Evolutionary conservation across 2,329 filamentous ascomycete genomes (phyloP).

Genomic region (Xylariales sp.): DNA sequence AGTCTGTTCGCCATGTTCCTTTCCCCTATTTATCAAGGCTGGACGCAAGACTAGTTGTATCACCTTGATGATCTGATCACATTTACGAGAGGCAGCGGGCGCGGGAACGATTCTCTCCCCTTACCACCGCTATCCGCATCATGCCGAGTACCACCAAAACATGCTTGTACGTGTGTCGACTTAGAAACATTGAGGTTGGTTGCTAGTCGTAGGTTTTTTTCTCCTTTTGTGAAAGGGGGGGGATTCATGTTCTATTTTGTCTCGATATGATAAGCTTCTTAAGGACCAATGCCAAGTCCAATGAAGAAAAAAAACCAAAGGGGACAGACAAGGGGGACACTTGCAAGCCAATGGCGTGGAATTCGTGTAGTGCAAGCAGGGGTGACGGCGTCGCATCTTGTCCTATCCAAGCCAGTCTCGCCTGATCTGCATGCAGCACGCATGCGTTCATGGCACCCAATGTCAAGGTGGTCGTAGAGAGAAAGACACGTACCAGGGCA

Average conservation of each 20-base stretch:
- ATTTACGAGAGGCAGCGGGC: conserved; percentile 6
- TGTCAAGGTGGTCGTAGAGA: conserved; percentile 37
- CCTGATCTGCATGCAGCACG: conserved; percentile 42
- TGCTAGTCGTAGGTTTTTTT: conserved; percentile 20
- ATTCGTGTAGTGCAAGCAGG: conserved; percentile 29
- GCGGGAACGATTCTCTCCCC: neutral
- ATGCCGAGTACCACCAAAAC: conserved; percentile 18
- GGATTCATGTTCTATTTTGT: conserved; percentile 16
- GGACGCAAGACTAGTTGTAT: conserved; percentile 4
- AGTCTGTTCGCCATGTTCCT: conserved; percentile 3
- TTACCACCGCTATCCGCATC: conserved; percentile 10
- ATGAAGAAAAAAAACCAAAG: conserved; percentile 18
- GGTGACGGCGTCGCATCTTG: conserved; percentile 29
- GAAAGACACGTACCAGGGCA: conserved; percentile 45
- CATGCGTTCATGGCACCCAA: conserved; percentile 41
- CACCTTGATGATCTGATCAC: conserved; percentile 32
- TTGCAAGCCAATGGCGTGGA: conserved; percentile 30
- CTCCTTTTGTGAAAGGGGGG: neutral
- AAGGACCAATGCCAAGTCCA: conserved; percentile 17
- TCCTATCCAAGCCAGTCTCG: conserved; percentile 37
- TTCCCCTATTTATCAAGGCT: neutral
- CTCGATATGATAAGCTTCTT: conserved; percentile 26
- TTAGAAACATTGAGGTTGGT: conserved; percentile 8
- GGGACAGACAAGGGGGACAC: conserved; percentile 19
- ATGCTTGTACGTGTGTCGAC: conserved; percentile 7